phyloP scores from a whole-genome alignment of 805 yeast species.

The Starmerella cellae region DNA sequence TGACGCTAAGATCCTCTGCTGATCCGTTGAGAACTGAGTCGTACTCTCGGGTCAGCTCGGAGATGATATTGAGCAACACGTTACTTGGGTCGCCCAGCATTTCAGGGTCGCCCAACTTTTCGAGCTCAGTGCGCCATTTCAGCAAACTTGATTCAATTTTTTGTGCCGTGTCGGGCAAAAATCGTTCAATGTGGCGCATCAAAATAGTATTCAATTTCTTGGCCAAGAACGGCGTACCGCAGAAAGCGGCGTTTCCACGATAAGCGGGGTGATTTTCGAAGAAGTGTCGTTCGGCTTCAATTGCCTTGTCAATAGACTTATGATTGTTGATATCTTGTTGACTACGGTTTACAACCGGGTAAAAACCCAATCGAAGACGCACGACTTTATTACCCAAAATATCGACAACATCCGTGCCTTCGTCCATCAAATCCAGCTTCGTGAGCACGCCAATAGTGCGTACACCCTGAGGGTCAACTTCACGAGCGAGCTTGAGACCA shows the following conservation, averaged over 20 bases:
- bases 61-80: constrained; percentile 77
- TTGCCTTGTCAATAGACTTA: constrained; percentile 79
- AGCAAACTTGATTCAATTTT: constrained; percentile 74
- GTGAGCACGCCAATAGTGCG: constrained; percentile 96
- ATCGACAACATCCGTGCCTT: constrained; percentile 94
- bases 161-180: constrained; percentile 84
- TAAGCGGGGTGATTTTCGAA: constrained; percentile 87
- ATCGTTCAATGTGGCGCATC: constrained; percentile 76
- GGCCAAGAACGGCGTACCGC: constrained; percentile 97
- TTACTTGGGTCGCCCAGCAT: constrained; percentile 59
- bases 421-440: constrained; percentile 93
- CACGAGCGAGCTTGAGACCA: constrained; percentile 90
- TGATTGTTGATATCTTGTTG: constrained; percentile 86
- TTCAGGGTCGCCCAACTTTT: constrained; percentile 73
- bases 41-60: constrained; percentile 85
- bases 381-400: constrained; percentile 90
- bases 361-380: constrained; percentile 88
- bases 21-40: constrained; percentile 85
- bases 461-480: constrained; percentile 92
- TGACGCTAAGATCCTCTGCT: constrained; percentile 72
- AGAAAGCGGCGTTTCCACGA: constrained; percentile 82
- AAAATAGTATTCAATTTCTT: constrained; percentile 79
- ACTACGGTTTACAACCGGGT: constrained; percentile 94
- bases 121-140: constrained; percentile 71
- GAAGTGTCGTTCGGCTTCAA: constrained; percentile 62